Percentiles rank a stretch among this genome's conserved stretches.
Conservation (phyloP, 257 asterid genomes). For the Leptodermis oblonga region DNA sequence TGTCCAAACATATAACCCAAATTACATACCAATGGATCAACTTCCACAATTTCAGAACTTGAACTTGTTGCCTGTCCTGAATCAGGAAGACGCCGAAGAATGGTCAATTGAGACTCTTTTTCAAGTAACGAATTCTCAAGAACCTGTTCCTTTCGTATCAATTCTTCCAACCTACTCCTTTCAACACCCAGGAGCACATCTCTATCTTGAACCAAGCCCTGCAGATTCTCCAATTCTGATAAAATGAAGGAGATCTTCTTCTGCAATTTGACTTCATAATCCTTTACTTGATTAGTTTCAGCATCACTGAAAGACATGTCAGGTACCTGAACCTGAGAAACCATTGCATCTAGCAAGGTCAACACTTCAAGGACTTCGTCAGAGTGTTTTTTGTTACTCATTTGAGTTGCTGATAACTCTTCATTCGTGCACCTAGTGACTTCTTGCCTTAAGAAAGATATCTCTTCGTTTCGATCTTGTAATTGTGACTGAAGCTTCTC, state of each 20-base stretch:
- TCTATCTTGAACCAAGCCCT: constrained; percentile 45
- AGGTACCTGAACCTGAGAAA: constrained; percentile 45
- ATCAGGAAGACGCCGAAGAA: constrained; percentile 58
- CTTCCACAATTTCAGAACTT: constrained; percentile 78
- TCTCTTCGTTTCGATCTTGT: constrained; percentile 84
- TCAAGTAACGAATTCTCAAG: constrained; percentile 64
- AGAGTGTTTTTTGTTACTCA: constrained; percentile 47
- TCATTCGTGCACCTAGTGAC: constrained; percentile 94
- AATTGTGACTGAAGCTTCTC: constrained; percentile 93
- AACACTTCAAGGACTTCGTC: constrained; percentile 71
- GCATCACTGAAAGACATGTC: constrained; percentile 40
- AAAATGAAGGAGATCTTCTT: constrained; percentile 57
- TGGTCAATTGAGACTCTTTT: constrained; percentile 64
- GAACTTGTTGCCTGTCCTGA: constrained; percentile 47
- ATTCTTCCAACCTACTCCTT: constrained; percentile 65
- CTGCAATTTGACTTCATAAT: constrained; percentile 51
- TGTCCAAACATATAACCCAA: background rate
- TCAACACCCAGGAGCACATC: constrained; percentile 63
- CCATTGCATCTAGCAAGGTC: constrained; percentile 58
- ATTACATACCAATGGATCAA: constrained; percentile 70
- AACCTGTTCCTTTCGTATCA: constrained; percentile 50
- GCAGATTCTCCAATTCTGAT: constrained; percentile 84
- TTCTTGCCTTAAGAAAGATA: constrained; percentile 97
- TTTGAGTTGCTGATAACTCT: constrained; percentile 68
- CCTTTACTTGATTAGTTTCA: constrained; percentile 34